phyloP scores from a whole-genome alignment of 805 yeast genomes.

The Cyberlindnera nakhonratchasimensis region DNA sequence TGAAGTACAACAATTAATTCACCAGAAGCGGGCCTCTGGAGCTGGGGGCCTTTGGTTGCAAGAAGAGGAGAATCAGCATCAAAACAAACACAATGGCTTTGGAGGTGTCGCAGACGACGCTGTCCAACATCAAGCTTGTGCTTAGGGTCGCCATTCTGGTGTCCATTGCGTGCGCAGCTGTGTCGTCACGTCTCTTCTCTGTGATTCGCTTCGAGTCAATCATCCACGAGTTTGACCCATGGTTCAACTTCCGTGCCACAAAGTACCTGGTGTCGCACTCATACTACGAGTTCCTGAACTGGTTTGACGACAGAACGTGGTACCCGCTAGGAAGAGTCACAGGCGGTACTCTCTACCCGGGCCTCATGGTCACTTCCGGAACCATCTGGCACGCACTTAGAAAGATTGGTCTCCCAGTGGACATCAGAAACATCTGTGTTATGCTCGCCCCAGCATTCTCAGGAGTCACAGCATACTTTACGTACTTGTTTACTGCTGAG shows the following conservation, averaged over 20 bases:
- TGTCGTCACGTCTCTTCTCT: conserved; percentile 90
- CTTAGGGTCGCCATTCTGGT: conserved; percentile 66
- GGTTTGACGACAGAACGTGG: conserved; percentile 99
- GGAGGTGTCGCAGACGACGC: conserved; percentile 21
- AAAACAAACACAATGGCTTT: conserved; percentile 13
- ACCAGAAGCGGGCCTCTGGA: conserved; percentile 1
- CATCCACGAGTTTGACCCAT: conserved; percentile 96
- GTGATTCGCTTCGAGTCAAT: conserved; percentile 94
- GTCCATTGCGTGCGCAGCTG: conserved; percentile 85
- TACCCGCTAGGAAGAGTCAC: conserved; percentile 98
- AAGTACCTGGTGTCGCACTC: conserved; percentile 80
- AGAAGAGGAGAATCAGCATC: too few relatives aligned
- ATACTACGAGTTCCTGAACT: conserved; percentile 87
- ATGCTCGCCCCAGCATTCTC: conserved; percentile 95
- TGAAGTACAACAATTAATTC: too few relatives aligned
- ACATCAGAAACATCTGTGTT: conserved; percentile 94
- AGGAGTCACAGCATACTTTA: conserved; percentile 85
- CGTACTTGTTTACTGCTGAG: conserved; percentile 83
- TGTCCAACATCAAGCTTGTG: conserved; percentile 21
- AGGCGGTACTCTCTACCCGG: conserved; percentile 98
- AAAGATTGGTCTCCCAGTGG: conserved; percentile 73
- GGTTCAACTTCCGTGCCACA: conserved; percentile 97
- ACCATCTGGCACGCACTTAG: conserved; percentile 73
- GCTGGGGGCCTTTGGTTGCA: too few relatives aligned
- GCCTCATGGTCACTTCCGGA: conserved; percentile 96